A percentile compares a stretch with the other conserved stretches of the same genome.
These are phyloP conservation scores for Cordia subcordata DNA, from an alignment of 257 asterid genomes.

Conservation along the genomic window DNA sequence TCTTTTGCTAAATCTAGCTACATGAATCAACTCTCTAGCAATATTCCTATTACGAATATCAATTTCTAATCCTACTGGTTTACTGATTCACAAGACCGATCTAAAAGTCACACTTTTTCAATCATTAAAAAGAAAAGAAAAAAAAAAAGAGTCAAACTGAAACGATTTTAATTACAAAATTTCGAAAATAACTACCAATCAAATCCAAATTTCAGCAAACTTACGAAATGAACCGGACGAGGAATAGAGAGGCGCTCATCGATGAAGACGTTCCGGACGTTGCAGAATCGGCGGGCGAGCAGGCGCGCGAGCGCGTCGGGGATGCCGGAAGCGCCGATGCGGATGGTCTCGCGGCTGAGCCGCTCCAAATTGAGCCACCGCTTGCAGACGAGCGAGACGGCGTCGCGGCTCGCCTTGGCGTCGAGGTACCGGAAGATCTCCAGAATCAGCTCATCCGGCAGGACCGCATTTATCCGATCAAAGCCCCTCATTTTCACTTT, in stretches of 20 bases:
- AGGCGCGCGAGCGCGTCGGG: slow-evolving; percentile 48
- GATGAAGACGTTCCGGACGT: slow-evolving; percentile 37
- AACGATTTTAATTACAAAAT: neutral
- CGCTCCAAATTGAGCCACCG: slow-evolving; percentile 87
- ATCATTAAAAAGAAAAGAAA: no score
- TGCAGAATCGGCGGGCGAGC: slow-evolving; percentile 48
- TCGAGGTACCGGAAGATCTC: slow-evolving; percentile 54
- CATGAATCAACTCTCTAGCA: no score
- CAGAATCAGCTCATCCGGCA: slow-evolving; percentile 69
- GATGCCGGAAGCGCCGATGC: slow-evolving; percentile 65
- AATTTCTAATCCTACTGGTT: no score
- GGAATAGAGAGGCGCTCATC: slow-evolving; percentile 62
- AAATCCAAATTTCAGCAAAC: slow-evolving; percentile 2
- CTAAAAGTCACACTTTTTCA: no score
- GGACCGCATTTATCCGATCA: slow-evolving; percentile 50
- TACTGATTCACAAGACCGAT: no score
- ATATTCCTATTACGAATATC: no score
- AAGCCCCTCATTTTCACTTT: slow-evolving; percentile 40
- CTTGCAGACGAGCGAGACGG: slow-evolving; percentile 75
- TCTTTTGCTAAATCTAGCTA: neutral
- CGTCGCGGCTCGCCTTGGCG: slow-evolving; percentile 59
- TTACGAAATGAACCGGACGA: slow-evolving; percentile 44
- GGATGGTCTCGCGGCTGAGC: slow-evolving; percentile 61
- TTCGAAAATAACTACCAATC: neutral
- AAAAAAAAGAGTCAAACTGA: neutral